Percentiles rank a stretch among this genome's conserved stretches.
Conservation (phyloP, 1,284 basidiomycete genomes). For the Vanrija humicola region DNA sequence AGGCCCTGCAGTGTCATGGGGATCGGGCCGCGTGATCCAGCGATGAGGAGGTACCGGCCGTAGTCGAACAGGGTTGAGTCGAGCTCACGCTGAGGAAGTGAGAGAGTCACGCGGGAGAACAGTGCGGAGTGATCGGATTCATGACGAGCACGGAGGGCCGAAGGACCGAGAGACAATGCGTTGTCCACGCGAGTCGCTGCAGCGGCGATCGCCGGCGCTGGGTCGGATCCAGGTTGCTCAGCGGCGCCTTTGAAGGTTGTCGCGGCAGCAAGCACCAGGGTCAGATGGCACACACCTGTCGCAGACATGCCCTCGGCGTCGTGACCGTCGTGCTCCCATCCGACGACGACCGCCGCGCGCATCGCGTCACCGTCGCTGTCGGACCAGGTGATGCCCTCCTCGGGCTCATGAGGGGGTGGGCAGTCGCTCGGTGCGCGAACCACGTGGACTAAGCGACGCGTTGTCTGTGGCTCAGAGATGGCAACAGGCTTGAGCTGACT, state of each 20-base stretch:
- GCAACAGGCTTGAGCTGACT: too few relatives aligned
- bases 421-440: too few relatives aligned
- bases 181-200: background rate
- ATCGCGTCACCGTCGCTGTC: too few relatives aligned
- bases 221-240: background rate
- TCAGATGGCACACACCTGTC: background rate
- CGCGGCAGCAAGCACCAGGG: background rate
- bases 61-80: conserved; percentile 8
- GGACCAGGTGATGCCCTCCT: too few relatives aligned
- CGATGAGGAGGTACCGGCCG: conserved; percentile 13
- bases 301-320: background rate
- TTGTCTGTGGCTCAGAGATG: too few relatives aligned
- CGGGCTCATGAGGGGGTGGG: too few relatives aligned
- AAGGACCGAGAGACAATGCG: background rate
- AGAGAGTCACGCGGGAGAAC: background rate
- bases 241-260: background rate
- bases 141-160: background rate
- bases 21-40: background rate
- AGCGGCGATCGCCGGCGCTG: background rate
- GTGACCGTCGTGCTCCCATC: background rate
- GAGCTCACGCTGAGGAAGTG: background rate
- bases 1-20: conserved; percentile 14
- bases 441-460: too few relatives aligned
- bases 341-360: too few relatives aligned
- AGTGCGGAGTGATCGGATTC: background rate